Conservation (phyloP, 2,329 filamentous ascomycete genomes). For the Stagonosporopsis chrysanthemi region DNA sequence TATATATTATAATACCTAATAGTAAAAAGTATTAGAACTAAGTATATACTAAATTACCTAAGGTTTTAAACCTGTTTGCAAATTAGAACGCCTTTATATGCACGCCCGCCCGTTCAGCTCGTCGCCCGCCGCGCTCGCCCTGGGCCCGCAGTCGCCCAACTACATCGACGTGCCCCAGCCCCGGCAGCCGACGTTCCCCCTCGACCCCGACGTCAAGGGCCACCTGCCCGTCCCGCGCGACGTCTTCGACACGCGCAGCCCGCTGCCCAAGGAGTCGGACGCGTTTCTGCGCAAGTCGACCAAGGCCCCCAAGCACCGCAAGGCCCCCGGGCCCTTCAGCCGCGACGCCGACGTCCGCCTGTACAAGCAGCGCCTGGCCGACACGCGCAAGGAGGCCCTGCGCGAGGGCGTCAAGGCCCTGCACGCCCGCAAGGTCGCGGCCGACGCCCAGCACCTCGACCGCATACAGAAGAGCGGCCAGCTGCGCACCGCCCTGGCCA, state of each 20-base stretch:
- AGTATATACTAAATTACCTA: too few relatives aligned
- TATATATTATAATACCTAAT: too few relatives aligned
- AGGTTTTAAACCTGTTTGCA: too few relatives aligned
- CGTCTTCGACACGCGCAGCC: slow-evolving; percentile 66
- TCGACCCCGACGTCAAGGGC: slow-evolving; percentile 69
- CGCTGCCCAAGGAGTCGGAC: slow-evolving; percentile 62
- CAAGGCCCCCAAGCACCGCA: slow-evolving; percentile 58
- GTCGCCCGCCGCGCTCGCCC: slow-evolving; percentile 54
- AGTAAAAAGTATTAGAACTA: too few relatives aligned
- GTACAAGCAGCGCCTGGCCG: slow-evolving; percentile 79
- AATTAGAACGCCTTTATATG: too few relatives aligned
- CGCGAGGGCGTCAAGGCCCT: slow-evolving; percentile 74
- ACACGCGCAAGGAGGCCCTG: slow-evolving; percentile 74
- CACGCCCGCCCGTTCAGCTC: slow-evolving; percentile 50
- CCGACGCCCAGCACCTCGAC: slow-evolving; percentile 31
- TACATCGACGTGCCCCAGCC: slow-evolving; percentile 84
- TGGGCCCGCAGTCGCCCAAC: slow-evolving; percentile 85
- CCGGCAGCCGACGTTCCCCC: slow-evolving; percentile 70
- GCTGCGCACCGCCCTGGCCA: slow-evolving; percentile 60
- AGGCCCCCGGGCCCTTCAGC: slow-evolving; percentile 43
- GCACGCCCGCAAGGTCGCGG: slow-evolving; percentile 55
- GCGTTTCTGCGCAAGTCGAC: slow-evolving; percentile 69
- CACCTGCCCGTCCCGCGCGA: slow-evolving; percentile 83
- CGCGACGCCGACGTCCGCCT: slow-evolving; percentile 59
- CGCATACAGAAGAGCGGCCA: slow-evolving; percentile 49